Base-by-base conservation (phyloP, 257 asterid genomes). In the Scutellaria minor region DNA sequence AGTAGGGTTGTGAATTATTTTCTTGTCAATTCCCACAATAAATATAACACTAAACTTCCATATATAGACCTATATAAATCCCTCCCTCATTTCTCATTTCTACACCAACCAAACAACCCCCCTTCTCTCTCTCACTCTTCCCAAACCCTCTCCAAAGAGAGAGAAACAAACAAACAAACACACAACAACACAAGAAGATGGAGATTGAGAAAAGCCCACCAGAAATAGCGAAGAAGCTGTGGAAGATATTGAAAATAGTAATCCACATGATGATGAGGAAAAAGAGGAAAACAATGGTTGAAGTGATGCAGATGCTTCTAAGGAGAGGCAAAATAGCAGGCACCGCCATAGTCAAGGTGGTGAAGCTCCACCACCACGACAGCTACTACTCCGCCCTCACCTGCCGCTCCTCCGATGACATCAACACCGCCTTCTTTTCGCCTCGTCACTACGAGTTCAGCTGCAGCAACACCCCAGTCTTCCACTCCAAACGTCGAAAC, bases 401-500 rank as follows among this genome's bases (percentile, higher is more conserved):
- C 3, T 85, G 85, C 55, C 78, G 77, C 2, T 70, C 83, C 13
- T 14, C 54, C 70, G 37, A 31, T 5, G 85, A 82, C 75, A 31
- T 6, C 5, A 51, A 40, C 52, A 4, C 48, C 27, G 57, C 87
- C 31, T 82, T 82, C 78, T 18, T 82, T 1, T 77, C 85, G 3
- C 85, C 87, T 0, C 75, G 82, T 0, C 81, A 76, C 24, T 79
- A 81, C 73, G 81, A 84, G 52, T 84, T 84, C 81, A 84, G 88
- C 86, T 84, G 88, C 81, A 81, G 84, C 83, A 81, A 79, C 55
- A 84, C 76, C 54, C 86, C 88, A 1, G 31, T 56, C 54, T 18
- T 9, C 20, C 40, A 6, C 66, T 4, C 40, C 54, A 31, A 55
- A 0, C 77, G 62, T 48, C 70, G 52, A 6, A 59, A 48, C 44